Evolutionary conservation across 2,329 filamentous ascomycete genomes (phyloP).

Genomic region (Furcasterigmium furcatum): DNA sequence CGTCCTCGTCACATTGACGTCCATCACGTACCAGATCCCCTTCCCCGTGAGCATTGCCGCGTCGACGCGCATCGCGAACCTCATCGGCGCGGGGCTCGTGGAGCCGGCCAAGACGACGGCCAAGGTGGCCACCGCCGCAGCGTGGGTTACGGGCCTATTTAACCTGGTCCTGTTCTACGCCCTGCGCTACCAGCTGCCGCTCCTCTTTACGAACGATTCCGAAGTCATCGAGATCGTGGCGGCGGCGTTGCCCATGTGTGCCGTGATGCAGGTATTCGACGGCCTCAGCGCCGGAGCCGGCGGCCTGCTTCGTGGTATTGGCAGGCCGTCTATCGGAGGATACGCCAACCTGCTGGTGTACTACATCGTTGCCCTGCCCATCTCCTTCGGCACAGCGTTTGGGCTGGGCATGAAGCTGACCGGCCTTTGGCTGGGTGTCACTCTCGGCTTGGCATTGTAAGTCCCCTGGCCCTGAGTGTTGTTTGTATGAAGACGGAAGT

Average conservation of each 20-base stretch:
- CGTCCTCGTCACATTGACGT: slow-evolving; percentile 73
- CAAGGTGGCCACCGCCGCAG: slow-evolving; percentile 67
- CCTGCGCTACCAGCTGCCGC: slow-evolving; percentile 70
- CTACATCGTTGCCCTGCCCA: slow-evolving; percentile 81
- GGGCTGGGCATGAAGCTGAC: slow-evolving; percentile 71
- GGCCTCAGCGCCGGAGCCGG: slow-evolving; percentile 75
- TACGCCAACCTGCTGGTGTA: slow-evolving; percentile 86
- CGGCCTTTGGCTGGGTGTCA: slow-evolving; percentile 80
- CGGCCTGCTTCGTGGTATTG: slow-evolving; percentile 81
- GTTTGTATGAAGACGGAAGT: not conserved
- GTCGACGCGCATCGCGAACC: slow-evolving; percentile 84
- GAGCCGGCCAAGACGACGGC: slow-evolving; percentile 77
- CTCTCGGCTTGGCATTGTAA: slow-evolving; percentile 65
- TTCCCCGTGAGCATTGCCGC: slow-evolving; percentile 89
- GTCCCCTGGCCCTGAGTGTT: slow-evolving; percentile 26
- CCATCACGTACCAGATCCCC: slow-evolving; percentile 84
- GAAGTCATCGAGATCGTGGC: slow-evolving; percentile 69
- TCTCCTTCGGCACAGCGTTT: slow-evolving; percentile 77
- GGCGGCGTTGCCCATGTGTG: slow-evolving; percentile 72
- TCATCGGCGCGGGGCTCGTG: slow-evolving; percentile 83
- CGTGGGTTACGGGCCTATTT: slow-evolving; percentile 69
- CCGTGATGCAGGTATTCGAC: slow-evolving; percentile 89
- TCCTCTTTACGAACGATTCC: slow-evolving; percentile 72
- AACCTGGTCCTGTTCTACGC: slow-evolving; percentile 70
- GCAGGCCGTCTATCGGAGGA: slow-evolving; percentile 84